Evolutionary conservation across 2,329 filamentous ascomycete species (phyloP).

Genomic region (Gliomastix tumulicola): DNA sequence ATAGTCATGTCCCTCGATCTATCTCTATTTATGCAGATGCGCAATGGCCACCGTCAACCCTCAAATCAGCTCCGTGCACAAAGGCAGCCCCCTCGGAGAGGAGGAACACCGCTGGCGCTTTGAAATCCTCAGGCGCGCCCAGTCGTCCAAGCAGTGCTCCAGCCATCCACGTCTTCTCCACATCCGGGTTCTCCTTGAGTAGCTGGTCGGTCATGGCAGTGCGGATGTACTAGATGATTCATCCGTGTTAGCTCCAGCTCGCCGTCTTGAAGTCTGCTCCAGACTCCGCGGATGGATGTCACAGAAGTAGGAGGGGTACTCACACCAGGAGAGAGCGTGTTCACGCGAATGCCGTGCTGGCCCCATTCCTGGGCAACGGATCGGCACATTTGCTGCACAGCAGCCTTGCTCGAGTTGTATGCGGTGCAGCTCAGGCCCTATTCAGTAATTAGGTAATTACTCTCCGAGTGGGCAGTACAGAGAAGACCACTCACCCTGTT

Average conservation of each 20-base stretch:
- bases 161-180: slow-evolving; percentile 45
- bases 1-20: too few species aligned
- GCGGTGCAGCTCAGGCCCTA: slow-evolving; percentile 56
- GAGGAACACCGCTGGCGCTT: slow-evolving; percentile 49
- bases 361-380: slow-evolving; percentile 59
- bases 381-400: slow-evolving; percentile 51
- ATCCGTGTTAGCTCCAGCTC: neutral
- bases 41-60: slow-evolving; percentile 51
- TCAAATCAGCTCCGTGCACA: slow-evolving; percentile 49
- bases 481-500: slow-evolving; percentile 35
- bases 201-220: slow-evolving; percentile 40
- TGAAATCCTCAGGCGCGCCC: slow-evolving; percentile 49
- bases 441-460: neutral
- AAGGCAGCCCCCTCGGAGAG: slow-evolving; percentile 49
- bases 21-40: slow-evolving; percentile 25
- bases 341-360: slow-evolving; percentile 55
- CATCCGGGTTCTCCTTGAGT: slow-evolving; percentile 34
- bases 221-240: slow-evolving; percentile 34
- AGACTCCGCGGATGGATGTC: too few species aligned
- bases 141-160: slow-evolving; percentile 45
- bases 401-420: slow-evolving; percentile 57
- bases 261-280: too few species aligned
- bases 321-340: slow-evolving; percentile 56
- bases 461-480: too few species aligned
- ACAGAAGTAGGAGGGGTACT: too few species aligned